These are phyloP conservation scores for Paspalum notatum DNA, from an alignment of 176 grass and related monocot genomes.

Conservation along the genomic window DNA sequence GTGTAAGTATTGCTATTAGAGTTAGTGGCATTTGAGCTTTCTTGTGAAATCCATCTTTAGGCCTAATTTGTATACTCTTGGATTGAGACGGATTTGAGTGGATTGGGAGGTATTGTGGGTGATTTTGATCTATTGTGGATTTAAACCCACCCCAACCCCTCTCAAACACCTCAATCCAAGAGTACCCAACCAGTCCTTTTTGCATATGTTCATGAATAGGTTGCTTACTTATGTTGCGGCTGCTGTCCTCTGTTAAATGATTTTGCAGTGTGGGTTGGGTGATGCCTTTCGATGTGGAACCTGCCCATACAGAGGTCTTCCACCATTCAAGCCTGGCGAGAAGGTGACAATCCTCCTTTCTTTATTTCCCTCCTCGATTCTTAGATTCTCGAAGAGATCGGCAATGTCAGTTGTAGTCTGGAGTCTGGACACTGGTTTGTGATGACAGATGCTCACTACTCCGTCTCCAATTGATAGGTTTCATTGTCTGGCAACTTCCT, in stretches of 20 bases:
- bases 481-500: constrained; percentile 65
- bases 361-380: not conserved
- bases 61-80: no score
- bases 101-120: no score
- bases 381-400: not conserved
- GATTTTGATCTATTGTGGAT: no score
- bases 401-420: not conserved
- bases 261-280: constrained; percentile 83
- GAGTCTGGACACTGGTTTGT: not conserved
- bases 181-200: no score
- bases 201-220: not conserved
- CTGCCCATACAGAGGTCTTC: constrained; percentile 86
- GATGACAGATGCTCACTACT: not conserved
- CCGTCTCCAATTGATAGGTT: constrained; percentile 41
- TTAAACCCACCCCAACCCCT: no score
- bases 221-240: not conserved
- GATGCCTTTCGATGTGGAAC: constrained; percentile 90
- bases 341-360: constrained; percentile 52
- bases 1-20: constrained; percentile 43
- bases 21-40: not conserved
- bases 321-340: constrained; percentile 83
- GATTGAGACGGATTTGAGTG: no score
- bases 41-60: not conserved
- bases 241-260: not conserved
- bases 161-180: no score